These are phyloP conservation scores for Starmerella powellii DNA, from an alignment of 805 yeast species.

Conservation along the genomic window DNA sequence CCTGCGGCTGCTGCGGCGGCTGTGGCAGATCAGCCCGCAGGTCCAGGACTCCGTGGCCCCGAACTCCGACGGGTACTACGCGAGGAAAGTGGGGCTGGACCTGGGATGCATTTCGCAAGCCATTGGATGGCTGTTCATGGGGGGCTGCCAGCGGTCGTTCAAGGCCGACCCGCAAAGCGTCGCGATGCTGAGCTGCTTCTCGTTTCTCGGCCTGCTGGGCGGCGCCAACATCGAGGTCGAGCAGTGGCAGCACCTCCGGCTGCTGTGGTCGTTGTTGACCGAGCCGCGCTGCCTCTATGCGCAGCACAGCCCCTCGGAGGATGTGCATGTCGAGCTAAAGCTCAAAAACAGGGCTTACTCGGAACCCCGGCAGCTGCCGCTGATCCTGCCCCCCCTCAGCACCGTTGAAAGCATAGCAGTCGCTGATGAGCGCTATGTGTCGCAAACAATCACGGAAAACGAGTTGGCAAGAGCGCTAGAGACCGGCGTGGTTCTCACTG, in stretches of 20 bases:
- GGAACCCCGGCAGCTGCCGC: slow-evolving; percentile 2
- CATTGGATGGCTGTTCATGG: slow-evolving; percentile 75
- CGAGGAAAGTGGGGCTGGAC: slow-evolving; percentile 44
- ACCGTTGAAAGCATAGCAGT: slow-evolving; percentile 1
- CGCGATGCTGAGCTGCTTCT: slow-evolving; percentile 50
- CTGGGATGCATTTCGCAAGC: slow-evolving; percentile 71
- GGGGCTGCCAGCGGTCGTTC: slow-evolving; percentile 86
- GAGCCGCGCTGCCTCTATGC: slow-evolving; percentile 71
- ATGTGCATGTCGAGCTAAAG: slow-evolving; percentile 36
- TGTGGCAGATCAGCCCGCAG: slow-evolving; percentile 31
- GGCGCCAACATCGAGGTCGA: slow-evolving; percentile 25
- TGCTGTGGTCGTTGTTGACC: slow-evolving; percentile 79
- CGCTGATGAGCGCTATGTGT: slow-evolving; percentile 6
- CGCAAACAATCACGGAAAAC: neutral
- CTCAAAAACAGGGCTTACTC: neutral
- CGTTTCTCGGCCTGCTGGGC: slow-evolving; percentile 28
- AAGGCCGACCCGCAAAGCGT: slow-evolving; percentile 48
- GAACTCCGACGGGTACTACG: neutral
- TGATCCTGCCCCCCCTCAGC: slow-evolving; percentile 12
- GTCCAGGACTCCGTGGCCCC: slow-evolving; percentile 2
- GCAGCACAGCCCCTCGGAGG: slow-evolving; percentile 52
- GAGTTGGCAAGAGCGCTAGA: neutral
- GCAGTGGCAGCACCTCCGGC: slow-evolving; percentile 70
- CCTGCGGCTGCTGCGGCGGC: slow-evolving; percentile 55
- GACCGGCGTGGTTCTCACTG: slow-evolving; percentile 2